Conservation (phyloP, 2,329 filamentous ascomycete species). For the Xylariaceae sp. region DNA sequence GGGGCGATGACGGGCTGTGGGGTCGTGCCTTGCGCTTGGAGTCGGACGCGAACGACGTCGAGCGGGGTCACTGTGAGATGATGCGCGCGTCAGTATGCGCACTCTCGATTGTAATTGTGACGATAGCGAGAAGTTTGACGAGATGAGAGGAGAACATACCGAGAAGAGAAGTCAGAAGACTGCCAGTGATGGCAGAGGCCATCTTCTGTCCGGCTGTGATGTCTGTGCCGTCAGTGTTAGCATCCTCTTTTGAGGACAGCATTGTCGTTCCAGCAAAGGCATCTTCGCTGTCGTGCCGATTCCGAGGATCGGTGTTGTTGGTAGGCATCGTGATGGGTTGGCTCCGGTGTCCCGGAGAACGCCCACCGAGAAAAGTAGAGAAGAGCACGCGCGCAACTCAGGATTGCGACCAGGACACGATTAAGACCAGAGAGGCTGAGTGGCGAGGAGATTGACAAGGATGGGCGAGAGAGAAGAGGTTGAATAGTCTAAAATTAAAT, state of each 20-base stretch:
- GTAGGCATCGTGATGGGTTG: constrained; percentile 24
- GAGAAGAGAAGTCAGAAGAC: constrained; percentile 80
- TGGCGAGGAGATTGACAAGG: not conserved
- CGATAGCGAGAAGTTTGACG: not conserved
- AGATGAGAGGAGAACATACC: constrained; percentile 51
- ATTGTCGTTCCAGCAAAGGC: constrained; percentile 32
- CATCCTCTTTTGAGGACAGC: constrained; percentile 33
- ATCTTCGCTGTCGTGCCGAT: constrained; percentile 38
- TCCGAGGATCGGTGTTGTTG: constrained; percentile 29
- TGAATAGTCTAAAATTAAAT: too few relatives aligned
- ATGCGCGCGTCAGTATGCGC: constrained; percentile 14
- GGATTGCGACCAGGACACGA: not conserved
- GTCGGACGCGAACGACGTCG: constrained; percentile 89
- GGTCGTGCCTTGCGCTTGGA: constrained; percentile 70
- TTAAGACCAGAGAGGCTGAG: not conserved
- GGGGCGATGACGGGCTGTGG: constrained; percentile 38
- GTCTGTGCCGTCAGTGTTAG: constrained; percentile 47
- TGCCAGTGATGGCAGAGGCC: constrained; percentile 87
- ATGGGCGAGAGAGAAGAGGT: too few relatives aligned
- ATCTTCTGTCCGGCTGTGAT: constrained; percentile 87
- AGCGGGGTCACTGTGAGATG: constrained; percentile 74
- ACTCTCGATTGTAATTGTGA: not conserved
- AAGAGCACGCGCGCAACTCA: constrained; percentile 2
- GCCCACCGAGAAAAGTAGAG: constrained; percentile 14
- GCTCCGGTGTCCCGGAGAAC: constrained; percentile 28